A percentile compares a stretch with the other conserved stretches of the same genome.
Evolutionary conservation across 1,284 basidiomycete genomes (phyloP).

Genomic region (Ustilago cynodontis): DNA sequence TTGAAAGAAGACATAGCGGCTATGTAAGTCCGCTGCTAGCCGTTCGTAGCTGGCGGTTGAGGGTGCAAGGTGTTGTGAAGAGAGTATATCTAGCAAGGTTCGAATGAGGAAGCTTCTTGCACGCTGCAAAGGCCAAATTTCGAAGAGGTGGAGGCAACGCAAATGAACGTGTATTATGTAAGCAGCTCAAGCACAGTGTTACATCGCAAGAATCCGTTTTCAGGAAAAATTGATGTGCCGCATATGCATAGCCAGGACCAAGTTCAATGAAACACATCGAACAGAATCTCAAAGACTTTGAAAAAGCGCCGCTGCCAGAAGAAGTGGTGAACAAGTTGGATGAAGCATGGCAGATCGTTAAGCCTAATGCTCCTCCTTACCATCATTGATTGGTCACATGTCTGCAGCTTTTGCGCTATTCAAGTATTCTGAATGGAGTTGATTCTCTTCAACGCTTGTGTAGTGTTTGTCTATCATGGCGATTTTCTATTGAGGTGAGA

Average conservation of each 20-base stretch:
- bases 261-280: constrained; percentile 54
- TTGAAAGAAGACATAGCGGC: constrained; percentile 81
- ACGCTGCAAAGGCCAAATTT: constrained; percentile 15
- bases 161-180: constrained; percentile 1
- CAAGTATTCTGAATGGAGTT: background rate
- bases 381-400: constrained; percentile 29
- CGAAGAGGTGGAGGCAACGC: constrained; percentile 30
- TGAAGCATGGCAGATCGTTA: constrained; percentile 54
- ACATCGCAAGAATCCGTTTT: background rate
- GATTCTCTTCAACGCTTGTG: background rate
- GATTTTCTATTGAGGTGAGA: background rate
- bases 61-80: background rate
- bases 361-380: constrained; percentile 44
- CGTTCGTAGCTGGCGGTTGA: background rate
- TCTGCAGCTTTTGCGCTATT: background rate
- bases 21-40: background rate
- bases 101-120: constrained; percentile 5
- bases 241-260: constrained; percentile 26
- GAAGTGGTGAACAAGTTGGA: constrained; percentile 54
- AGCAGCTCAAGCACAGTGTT: constrained; percentile 3
- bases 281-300: constrained; percentile 53
- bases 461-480: background rate
- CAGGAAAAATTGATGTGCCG: background rate
- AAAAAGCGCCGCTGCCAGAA: constrained; percentile 43
- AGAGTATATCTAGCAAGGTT: constrained; percentile 75